Percentiles rank a stretch among this genome's conserved stretches.
phyloP scores from a whole-genome alignment of 164 flowering plant genomes.

The Liriodendron chinense region DNA sequence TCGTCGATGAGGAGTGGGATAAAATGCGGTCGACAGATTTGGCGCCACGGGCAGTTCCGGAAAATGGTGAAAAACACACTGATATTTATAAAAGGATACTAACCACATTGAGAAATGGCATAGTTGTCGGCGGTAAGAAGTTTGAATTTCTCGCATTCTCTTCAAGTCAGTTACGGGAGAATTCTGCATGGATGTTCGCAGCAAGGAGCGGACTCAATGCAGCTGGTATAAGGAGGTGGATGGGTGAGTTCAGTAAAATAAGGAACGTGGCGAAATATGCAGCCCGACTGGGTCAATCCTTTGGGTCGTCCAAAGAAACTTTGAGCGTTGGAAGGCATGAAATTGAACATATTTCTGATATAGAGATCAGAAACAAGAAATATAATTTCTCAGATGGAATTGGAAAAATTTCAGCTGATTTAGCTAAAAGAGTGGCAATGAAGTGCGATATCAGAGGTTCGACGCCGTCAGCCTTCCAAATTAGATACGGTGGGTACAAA shows the following conservation, averaged over 20 bases:
- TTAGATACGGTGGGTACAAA: slow-evolving; percentile 86
- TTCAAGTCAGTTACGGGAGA: slow-evolving; percentile 76
- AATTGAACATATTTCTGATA: slow-evolving; percentile 55
- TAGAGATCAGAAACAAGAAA: slow-evolving; percentile 25
- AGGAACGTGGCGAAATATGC: slow-evolving; percentile 87
- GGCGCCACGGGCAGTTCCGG: slow-evolving; percentile 32
- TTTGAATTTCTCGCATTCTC: slow-evolving; percentile 95
- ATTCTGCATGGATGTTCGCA: slow-evolving; percentile 94
- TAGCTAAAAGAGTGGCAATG: slow-evolving; percentile 63
- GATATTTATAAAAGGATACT: slow-evolving; percentile 55
- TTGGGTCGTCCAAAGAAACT: slow-evolving; percentile 79
- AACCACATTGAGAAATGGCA: slow-evolving; percentile 55
- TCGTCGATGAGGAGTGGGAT: slow-evolving; percentile 74
- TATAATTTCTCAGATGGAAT: slow-evolving; percentile 92
- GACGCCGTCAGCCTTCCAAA: slow-evolving; percentile 80
- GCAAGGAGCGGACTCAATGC: slow-evolving; percentile 50
- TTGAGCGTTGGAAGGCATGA: slow-evolving; percentile 49
- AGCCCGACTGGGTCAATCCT: slow-evolving; percentile 89
- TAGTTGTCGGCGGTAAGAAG: slow-evolving; percentile 69
- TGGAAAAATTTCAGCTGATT: slow-evolving; percentile 77
- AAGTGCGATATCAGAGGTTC: slow-evolving; percentile 47
- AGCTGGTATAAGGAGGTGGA: slow-evolving; percentile 60
- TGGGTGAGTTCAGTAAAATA: slow-evolving; percentile 76
- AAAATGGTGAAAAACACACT: slow-evolving; percentile 31
- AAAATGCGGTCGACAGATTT: slow-evolving; percentile 59